A percentile compares a stretch with the other conserved stretches of the same genome.
Conservation (phyloP, 1,284 basidiomycete species). For the Golubevia sp. region DNA sequence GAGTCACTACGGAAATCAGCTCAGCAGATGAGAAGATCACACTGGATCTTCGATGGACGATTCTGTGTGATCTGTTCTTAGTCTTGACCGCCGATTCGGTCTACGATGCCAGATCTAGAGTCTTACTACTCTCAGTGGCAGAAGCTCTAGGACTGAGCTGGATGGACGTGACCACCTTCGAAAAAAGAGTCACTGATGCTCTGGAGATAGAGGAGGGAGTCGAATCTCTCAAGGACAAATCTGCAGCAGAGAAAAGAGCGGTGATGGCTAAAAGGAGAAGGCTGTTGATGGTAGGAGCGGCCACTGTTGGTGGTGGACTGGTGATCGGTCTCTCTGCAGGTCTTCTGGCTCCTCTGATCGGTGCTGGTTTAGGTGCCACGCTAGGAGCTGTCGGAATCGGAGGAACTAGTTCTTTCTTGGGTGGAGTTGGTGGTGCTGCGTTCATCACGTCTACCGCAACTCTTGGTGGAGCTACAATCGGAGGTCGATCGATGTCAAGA, state of each 20-base stretch:
- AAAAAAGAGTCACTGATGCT: conserved; percentile 57
- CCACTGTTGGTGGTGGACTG: conserved; percentile 57
- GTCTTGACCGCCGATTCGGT: conserved; percentile 58
- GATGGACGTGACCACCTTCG: conserved; percentile 61
- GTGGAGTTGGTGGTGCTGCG: conserved; percentile 56
- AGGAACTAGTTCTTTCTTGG: conserved; percentile 50
- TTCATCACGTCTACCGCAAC: conserved; percentile 59
- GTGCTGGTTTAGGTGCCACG: conserved; percentile 56
- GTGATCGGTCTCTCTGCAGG: conserved; percentile 59
- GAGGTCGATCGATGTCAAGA: conserved; percentile 54
- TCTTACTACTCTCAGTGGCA: conserved; percentile 52
- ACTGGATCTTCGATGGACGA: conserved; percentile 58
- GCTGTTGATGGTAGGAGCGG: conserved; percentile 58
- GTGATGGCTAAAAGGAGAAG: conserved; percentile 37
- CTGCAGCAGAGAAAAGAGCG: conserved; percentile 32
- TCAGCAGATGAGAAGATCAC: conserved; percentile 51
- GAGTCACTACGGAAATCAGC: conserved; percentile 54
- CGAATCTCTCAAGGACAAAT: conserved; percentile 36
- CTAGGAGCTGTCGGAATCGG: conserved; percentile 56
- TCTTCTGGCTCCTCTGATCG: conserved; percentile 54
- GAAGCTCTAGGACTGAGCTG: conserved; percentile 48
- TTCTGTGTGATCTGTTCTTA: conserved; percentile 59
- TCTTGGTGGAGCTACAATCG: conserved; percentile 47
- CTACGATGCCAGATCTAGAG: conserved; percentile 57
- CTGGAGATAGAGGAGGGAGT: conserved; percentile 59